Evolutionary conservation across 352 stramenopile genomes (phyloP).

Genomic region (Pythium utonaiense): DNA sequence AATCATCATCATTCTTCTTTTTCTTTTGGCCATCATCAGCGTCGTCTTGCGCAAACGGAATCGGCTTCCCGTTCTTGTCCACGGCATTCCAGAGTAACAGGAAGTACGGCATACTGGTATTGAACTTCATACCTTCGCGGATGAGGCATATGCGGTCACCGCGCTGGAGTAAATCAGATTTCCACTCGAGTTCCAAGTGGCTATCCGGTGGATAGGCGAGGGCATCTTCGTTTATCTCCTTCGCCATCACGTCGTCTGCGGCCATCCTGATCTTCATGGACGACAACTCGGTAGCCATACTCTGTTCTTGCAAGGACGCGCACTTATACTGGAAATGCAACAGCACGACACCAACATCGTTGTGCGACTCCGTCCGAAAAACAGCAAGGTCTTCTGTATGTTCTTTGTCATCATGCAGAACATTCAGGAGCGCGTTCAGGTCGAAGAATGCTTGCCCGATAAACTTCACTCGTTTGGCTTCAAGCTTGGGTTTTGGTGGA

Average conservation of each 20-base stretch:
- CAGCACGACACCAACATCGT: constrained; percentile 37
- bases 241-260: constrained; percentile 24
- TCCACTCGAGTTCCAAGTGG: constrained; percentile 40
- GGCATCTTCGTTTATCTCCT: constrained; percentile 21
- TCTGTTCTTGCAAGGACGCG: constrained; percentile 28
- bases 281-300: constrained; percentile 15
- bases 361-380: constrained; percentile 31
- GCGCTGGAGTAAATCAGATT: constrained; percentile 19
- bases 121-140: constrained; percentile 37
- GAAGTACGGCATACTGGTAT: constrained; percentile 42
- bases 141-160: constrained; percentile 42
- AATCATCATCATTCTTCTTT: background rate
- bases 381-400: constrained; percentile 37
- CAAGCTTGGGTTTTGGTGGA: constrained; percentile 12
- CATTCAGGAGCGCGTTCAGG: constrained; percentile 34
- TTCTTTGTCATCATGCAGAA: constrained; percentile 42
- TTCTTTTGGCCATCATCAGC: background rate
- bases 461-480: constrained; percentile 24
- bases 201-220: constrained; percentile 41
- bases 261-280: constrained; percentile 31
- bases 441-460: constrained; percentile 48
- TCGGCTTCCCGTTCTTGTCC: constrained; percentile 1
- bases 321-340: constrained; percentile 54
- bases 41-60: background rate
- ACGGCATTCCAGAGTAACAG: constrained; percentile 34